These are phyloP conservation scores for Macrophomina phaseolina DNA, from an alignment of 2,329 filamentous ascomycete species.

Conservation along the genomic window DNA sequence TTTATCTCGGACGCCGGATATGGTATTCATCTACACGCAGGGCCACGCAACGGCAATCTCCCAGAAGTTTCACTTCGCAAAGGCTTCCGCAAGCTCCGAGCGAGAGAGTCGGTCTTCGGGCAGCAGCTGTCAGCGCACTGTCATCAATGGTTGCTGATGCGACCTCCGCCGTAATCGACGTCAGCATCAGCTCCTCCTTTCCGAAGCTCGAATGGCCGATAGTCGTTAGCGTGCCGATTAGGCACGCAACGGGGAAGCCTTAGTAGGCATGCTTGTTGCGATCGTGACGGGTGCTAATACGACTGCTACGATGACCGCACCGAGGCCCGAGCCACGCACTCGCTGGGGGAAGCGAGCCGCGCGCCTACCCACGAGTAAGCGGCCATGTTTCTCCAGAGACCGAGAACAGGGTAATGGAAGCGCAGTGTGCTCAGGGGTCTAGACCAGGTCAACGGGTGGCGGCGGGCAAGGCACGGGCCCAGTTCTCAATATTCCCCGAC, in stretches of 20 bases:
- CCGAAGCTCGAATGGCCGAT: neutral
- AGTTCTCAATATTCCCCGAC: slow-evolving; percentile 1
- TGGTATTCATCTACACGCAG: neutral
- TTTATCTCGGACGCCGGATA: neutral
- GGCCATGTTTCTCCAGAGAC: neutral
- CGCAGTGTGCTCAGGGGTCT: neutral
- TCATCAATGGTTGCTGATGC: neutral
- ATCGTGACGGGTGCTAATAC: neutral
- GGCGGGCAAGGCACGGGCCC: neutral
- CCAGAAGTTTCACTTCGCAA: no score
- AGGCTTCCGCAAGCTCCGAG: no score
- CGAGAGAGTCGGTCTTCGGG: no score
- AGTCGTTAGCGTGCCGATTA: neutral
- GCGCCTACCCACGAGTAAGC: neutral
- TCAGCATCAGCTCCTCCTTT: neutral
- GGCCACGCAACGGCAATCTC: neutral
- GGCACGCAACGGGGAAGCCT: neutral
- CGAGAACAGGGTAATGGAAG: neutral
- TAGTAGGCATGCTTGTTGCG: neutral
- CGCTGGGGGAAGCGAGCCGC: slow-evolving; percentile 3
- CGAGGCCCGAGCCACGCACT: neutral
- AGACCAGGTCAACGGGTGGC: slow-evolving; percentile 11
- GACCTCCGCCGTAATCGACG: neutral
- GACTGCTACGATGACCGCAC: neutral
- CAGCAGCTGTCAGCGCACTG: neutral